Conservation (phyloP, 1,284 basidiomycete species). For the Sanguinoderma infundibulare region DNA sequence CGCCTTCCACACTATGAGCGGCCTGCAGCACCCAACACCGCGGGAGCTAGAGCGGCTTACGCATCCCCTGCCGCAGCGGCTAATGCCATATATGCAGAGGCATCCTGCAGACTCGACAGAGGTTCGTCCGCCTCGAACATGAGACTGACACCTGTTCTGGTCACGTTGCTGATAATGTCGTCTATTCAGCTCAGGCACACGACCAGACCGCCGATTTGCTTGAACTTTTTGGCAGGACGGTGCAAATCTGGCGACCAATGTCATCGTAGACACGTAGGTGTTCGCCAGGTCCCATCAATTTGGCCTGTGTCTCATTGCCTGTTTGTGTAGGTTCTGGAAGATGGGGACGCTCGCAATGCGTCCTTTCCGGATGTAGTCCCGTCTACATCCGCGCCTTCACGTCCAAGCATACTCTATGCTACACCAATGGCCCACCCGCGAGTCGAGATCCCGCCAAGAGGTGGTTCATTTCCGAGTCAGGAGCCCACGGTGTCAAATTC, state of each 20-base stretch:
- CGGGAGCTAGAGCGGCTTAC: neutral
- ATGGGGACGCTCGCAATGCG: neutral
- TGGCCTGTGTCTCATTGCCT: neutral
- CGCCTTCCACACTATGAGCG: neutral
- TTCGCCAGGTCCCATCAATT: neutral
- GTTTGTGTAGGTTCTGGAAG: neutral
- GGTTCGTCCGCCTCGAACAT: neutral
- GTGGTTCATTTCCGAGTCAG: neutral
- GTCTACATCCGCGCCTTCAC: neutral
- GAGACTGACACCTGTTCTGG: neutral
- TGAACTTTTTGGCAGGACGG: slow-evolving; percentile 9
- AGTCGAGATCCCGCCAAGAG: neutral
- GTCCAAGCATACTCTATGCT: neutral
- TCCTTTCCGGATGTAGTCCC: neutral
- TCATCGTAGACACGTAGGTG: slow-evolving; percentile 10
- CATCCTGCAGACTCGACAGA: neutral
- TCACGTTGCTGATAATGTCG: neutral
- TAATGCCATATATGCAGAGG: slow-evolving; percentile 4
- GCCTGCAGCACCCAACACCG: slow-evolving; percentile 2
- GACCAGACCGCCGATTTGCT: slow-evolving; percentile 21
- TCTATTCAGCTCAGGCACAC: slow-evolving; percentile 8
- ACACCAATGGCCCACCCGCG: neutral
- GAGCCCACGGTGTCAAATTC: neutral
- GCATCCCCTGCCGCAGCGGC: slow-evolving; percentile 12
- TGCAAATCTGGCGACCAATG: slow-evolving; percentile 19